These are phyloP conservation scores for Fusarium oxysporum DNA, from an alignment of 2,329 filamentous ascomycete genomes.

Conservation along the genomic window DNA sequence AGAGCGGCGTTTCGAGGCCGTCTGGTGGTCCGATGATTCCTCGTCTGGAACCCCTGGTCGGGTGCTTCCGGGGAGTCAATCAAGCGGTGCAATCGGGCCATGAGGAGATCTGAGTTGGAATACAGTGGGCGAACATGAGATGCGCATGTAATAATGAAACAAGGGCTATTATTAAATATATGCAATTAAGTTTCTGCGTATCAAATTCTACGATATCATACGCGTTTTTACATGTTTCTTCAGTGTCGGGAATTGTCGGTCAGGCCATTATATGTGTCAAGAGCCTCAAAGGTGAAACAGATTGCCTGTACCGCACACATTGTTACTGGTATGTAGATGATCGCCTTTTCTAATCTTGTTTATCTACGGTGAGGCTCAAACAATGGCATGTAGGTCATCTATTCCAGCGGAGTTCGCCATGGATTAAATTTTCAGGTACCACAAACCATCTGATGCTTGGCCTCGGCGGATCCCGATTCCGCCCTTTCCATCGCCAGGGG, in stretches of 20 bases:
- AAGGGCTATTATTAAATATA: background rate
- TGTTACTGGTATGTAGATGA: background rate
- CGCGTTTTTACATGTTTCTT: background rate
- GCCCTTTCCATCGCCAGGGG: background rate
- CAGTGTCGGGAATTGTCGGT: background rate
- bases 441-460: slow-evolving; percentile 28
- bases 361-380: background rate
- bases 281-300: background rate
- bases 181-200: background rate
- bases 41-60: slow-evolving; percentile 19
- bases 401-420: slow-evolving; percentile 7
- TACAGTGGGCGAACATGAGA: slow-evolving; percentile 9
- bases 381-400: background rate
- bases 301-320: background rate
- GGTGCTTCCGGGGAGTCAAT: slow-evolving; percentile 25
- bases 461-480: slow-evolving; percentile 21
- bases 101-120: background rate
- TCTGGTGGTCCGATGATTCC: slow-evolving; percentile 28
- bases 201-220: background rate
- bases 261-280: background rate
- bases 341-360: background rate
- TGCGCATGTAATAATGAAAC: background rate
- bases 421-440: background rate
- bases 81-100: slow-evolving; percentile 24
- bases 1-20: slow-evolving; percentile 30